Conservation (phyloP, 2,329 filamentous ascomycete species). For the Xylariaceae sp. region DNA sequence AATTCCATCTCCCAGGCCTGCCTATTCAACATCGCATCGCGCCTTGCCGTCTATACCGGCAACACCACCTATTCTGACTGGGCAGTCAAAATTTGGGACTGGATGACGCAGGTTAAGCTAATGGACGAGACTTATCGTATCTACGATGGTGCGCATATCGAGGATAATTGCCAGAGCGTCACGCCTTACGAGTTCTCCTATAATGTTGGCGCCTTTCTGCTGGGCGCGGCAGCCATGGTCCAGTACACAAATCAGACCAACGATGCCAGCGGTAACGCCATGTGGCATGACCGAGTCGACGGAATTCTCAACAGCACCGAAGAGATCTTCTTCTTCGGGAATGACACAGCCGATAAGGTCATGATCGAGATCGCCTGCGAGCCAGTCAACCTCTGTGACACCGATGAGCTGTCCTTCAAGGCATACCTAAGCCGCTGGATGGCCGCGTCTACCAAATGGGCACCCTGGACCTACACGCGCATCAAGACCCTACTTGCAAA, state of each 20-base stretch:
- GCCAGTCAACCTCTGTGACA: constrained; percentile 50
- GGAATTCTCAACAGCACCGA: constrained; percentile 46
- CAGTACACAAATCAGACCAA: constrained; percentile 43
- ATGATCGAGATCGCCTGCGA: constrained; percentile 64
- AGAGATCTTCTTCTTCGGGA: constrained; percentile 47
- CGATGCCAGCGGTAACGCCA: constrained; percentile 26
- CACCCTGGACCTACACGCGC: constrained; percentile 46
- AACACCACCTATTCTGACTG: constrained; percentile 72
- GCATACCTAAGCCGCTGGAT: constrained; percentile 56
- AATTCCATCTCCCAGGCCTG: constrained; percentile 57
- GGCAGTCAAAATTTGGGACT: constrained; percentile 67
- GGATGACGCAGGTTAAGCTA: constrained; percentile 51
- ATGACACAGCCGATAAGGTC: constrained; percentile 36
- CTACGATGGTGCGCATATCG: constrained; percentile 54
- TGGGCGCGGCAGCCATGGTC: constrained; percentile 62
- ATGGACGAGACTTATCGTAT: constrained; percentile 53
- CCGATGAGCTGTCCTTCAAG: constrained; percentile 58
- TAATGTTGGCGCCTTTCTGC: constrained; percentile 59
- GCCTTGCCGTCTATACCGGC: constrained; percentile 68
- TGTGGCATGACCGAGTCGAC: constrained; percentile 52
- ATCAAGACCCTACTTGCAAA: constrained; percentile 47
- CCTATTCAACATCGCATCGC: constrained; percentile 56
- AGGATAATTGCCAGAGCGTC: constrained; percentile 48
- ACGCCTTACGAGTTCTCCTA: constrained; percentile 61
- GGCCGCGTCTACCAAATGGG: constrained; percentile 55